Percentiles rank a stretch among this genome's conserved stretches.
phyloP scores from a whole-genome alignment of 2,329 filamentous ascomycete genomes.

The Phialophora expanda region DNA sequence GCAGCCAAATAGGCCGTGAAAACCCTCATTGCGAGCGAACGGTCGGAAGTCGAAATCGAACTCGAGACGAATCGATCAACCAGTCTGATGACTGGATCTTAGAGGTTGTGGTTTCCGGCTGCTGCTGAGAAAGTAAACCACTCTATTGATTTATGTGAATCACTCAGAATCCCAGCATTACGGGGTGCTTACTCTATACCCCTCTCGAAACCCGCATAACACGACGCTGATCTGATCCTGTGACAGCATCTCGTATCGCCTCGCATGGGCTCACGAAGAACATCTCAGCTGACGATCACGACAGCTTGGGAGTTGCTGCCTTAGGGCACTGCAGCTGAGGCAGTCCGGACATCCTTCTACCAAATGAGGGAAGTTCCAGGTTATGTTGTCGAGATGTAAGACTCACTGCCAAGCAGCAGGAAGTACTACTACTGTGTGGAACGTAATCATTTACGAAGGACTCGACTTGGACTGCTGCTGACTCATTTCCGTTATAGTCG shows the following conservation, averaged over 20 bases:
- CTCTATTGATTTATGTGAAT: no score
- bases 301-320: neutral
- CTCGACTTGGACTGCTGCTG: no score
- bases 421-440: no score
- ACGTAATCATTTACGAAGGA: no score
- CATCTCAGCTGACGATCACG: neutral
- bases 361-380: neutral
- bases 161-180: no score
- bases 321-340: neutral
- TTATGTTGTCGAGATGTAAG: neutral
- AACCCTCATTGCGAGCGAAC: neutral
- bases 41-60: neutral
- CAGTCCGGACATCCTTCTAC: no score
- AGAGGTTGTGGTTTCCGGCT: no score
- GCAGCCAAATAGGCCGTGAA: neutral
- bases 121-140: no score
- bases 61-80: neutral
- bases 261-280: neutral
- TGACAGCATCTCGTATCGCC: conserved; percentile 3
- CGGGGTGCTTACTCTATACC: no score
- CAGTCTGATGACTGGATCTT: neutral
- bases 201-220: neutral
- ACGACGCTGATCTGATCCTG: neutral
- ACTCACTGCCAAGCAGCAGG: neutral
- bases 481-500: no score